Percentiles rank a stretch among this genome's conserved stretches.
These are phyloP conservation scores for Yarrowia galli DNA, from an alignment of 1,139 yeast genomes.

Conservation along the genomic window DNA sequence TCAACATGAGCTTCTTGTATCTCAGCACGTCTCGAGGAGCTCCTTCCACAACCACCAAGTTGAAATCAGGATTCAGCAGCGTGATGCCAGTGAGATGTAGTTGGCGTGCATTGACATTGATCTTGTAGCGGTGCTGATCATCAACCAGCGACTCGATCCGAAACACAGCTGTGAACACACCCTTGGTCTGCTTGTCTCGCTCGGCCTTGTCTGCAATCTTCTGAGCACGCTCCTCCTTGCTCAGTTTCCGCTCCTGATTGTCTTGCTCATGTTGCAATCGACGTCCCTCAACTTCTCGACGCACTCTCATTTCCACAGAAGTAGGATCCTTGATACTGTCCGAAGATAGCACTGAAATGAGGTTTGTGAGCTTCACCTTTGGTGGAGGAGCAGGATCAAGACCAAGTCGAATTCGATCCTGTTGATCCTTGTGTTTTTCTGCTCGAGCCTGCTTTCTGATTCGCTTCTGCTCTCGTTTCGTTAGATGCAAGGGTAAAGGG, in stretches of 20 bases:
- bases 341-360: slow-evolving; percentile 84
- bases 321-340: slow-evolving; percentile 94
- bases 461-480: slow-evolving; percentile 79
- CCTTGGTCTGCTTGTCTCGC: slow-evolving; percentile 60
- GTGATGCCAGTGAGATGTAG: slow-evolving; percentile 68
- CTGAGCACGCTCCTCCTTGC: slow-evolving; percentile 62
- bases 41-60: slow-evolving; percentile 76
- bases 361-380: slow-evolving; percentile 79
- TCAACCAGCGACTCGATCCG: slow-evolving; percentile 61
- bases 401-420: slow-evolving; percentile 80
- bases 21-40: slow-evolving; percentile 65
- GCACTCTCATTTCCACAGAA: slow-evolving; percentile 75
- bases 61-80: slow-evolving; percentile 56
- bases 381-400: slow-evolving; percentile 89
- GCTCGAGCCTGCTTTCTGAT: slow-evolving; percentile 75
- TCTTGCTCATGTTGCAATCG: slow-evolving; percentile 63
- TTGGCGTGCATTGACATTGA: slow-evolving; percentile 82
- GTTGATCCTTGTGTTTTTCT: slow-evolving; percentile 68
- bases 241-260: slow-evolving; percentile 69
- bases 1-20: slow-evolving; percentile 66
- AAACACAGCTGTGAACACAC: slow-evolving; percentile 67
- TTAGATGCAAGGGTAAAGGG: slow-evolving; percentile 61
- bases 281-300: slow-evolving; percentile 71
- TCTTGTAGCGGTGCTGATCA: slow-evolving; percentile 73
- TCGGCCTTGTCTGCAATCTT: slow-evolving; percentile 56